Evolutionary conservation across 495 filamentous ascomycete genomes (phyloP), one percentile per base, ranked within the genome.

Genomic region (Aspergillus bertholletiae): DNA sequence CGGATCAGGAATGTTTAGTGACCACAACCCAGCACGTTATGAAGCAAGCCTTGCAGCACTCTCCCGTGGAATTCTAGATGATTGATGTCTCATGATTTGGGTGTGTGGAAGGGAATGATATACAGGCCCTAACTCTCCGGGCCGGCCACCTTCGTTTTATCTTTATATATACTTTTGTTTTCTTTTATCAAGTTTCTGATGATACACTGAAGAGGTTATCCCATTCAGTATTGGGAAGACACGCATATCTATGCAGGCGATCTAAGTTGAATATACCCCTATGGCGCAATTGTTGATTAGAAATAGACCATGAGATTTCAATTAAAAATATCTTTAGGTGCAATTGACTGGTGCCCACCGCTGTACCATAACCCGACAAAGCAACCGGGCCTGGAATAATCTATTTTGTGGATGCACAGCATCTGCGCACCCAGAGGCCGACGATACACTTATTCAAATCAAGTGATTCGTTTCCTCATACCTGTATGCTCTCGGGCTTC

Each of bases 1-100:
- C 69, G 85, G 81, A 11, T 81, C 80, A 30, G 82, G 85, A 28
- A 89, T 89, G 86, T 73, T 92, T 70, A 76, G 80, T 49, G 87
- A 92, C 68, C 88, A 92, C 67, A 88, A 82, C 58, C 87, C 88
- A n/a, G 85, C 79, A 27, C 71, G 83, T 53, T 92, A 92, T 68
- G 88, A 92, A 71, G 79, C 71, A 26, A 79, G 74, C 57, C 63
- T 85, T 53, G 75, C 73, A 53, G 77, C 78, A n/a, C 67, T 85
- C 58, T 68, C 67, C 35, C 76, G 69, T 53, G 81, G 82, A 2
- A 74, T 84, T 45, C 66, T 83, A 56, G 77, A 78, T 63, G 68
- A 72, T 53, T 75, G 55, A 73, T 27, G 51, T 37, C 41, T 41
- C 35, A 58, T 35, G 54, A 55, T 46, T 43, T 53, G 23, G 50